phyloP scores from a whole-genome alignment of 192 early-diverging fungal species.

The Haplosporangium gracile region DNA sequence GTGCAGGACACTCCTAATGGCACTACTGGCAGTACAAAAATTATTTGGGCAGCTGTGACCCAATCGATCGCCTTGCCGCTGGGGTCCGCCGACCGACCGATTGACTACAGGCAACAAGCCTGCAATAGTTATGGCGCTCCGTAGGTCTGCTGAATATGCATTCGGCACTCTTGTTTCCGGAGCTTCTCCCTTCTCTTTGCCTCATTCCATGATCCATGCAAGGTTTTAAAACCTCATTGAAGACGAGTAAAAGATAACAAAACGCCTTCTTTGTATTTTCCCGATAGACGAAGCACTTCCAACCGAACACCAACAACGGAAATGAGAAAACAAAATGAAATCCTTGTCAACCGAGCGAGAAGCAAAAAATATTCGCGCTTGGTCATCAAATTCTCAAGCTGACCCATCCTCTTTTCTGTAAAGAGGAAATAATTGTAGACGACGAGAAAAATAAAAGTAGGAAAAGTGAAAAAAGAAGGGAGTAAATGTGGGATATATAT shows the following conservation, averaged over 20 bases:
- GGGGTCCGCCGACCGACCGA: not conserved
- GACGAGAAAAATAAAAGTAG: not conserved
- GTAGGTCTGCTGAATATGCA: not conserved
- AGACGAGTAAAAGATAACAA: not conserved
- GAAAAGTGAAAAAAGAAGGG: not conserved
- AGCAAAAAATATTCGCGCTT: not conserved
- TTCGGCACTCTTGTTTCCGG: not conserved
- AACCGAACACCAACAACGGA: not conserved
- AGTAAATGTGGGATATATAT: not conserved
- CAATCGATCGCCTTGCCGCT: constrained; percentile 39
- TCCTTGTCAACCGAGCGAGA: not conserved
- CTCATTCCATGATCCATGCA: not conserved
- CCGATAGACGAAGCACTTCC: not conserved
- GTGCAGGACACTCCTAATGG: not conserved
- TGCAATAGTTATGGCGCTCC: not conserved
- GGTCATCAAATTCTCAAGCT: not conserved
- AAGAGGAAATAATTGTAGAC: not conserved
- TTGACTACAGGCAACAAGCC: not conserved
- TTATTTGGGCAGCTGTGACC: not conserved
- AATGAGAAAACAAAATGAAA: not conserved
- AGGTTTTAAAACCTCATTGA: constrained; percentile 4
- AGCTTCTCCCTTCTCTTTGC: not conserved
- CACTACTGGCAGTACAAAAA: not conserved
- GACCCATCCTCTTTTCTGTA: not conserved
- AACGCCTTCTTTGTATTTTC: not conserved